Evolutionary conservation across 31 red algal genomes (phyloP), one percentile per base, ranked within the genome.

Genomic region (Asparagopsis taxiformis): DNA sequence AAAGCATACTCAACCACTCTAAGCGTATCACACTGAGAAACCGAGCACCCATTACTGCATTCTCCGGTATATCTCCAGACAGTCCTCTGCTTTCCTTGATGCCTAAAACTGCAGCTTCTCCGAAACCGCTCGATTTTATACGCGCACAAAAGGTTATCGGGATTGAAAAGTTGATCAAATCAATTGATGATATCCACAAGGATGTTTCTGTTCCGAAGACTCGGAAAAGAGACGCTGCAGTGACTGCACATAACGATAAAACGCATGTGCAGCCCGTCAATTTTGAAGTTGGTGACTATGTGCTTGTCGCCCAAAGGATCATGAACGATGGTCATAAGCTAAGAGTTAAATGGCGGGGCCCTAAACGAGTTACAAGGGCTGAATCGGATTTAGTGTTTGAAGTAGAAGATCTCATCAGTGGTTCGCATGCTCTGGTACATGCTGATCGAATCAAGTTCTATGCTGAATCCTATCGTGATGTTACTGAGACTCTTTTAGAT

Each of bases 1-100:
- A 84, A 44, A 57, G 44, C 31, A 67, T 60, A 4, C 38, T 84
- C 3, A 84, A 84, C 1, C 49, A 63, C 13, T 23, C 37, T 2
- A n/a, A 25, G 16, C 65, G 23, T 20, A 22, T 25, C 10, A 22
- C 53, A 13, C 46, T 84, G 3, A 55, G 68, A 10, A 72, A 72
- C 6, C 68, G 41, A 21, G 22, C 29, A 37, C 53, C 67, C 0
- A 17, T 62, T 2, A 71, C 55, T 1, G 79, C 31, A 1, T 84
- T 84, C 0, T 63, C 67, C 16, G 80, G 68, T 8, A 29, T 68
- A 8, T 5, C 55, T 26, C 36, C 49, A 31, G 54, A 62, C 32
- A 63, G 7, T 43, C 68, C 79, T n/a, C 66, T 84, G 15, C 13
- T n/a, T 25, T 13, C 54, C 7, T 5, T 58, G 54, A 6, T 58